Base-by-base conservation (phyloP, 345 rosid genomes). In the Ceriops decandra region DNA sequence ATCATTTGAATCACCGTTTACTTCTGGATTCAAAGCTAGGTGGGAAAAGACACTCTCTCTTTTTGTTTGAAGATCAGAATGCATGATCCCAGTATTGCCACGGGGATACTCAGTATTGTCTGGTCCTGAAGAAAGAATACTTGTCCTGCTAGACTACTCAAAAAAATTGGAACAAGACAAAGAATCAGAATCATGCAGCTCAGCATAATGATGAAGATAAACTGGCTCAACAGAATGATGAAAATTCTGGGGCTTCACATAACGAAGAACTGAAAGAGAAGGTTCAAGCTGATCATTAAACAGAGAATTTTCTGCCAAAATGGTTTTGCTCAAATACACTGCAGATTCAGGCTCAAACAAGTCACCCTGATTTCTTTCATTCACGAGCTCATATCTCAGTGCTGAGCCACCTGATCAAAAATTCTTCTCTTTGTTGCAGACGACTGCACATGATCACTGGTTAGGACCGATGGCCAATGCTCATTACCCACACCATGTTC, bases 41-140 rank as follows among this genome's bases (percentile, higher is more conserved):
- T 90, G 89, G 26, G 79, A 77, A 69, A 88, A 85, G 68, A 88
- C 89, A 58, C 88, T 84, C 9, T 33, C 32, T 67, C 83, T 80
- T n/a, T 66, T 70, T 61, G 73, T 76, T 56, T 21, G 64, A 63
- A 11, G 0, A 60, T 36, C 65, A 20, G 68, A 56, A 57, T 69
- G 15, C 52, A 60, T 53, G 6, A 30, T 51, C 30, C 63, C 63
- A 26, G 68, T 58, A 66, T 60, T 57, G 30, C 52, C 47, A 67
- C 13, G 24, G 30, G 76, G 13, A 32, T 21, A 70, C 57, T 67
- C 6, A 27, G 27, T 65, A 74, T 57, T 53, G 59, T 67, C 31
- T 57, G 47, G 67, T 60, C 68, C 68, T 28, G 7, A 53, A n/a
- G 36, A 27, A 19, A 21, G 67, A 22, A 47, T 49, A 54, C 67